Conservation (phyloP, 208 protist genomes). For the Trypanosomatidae sp. region DNA sequence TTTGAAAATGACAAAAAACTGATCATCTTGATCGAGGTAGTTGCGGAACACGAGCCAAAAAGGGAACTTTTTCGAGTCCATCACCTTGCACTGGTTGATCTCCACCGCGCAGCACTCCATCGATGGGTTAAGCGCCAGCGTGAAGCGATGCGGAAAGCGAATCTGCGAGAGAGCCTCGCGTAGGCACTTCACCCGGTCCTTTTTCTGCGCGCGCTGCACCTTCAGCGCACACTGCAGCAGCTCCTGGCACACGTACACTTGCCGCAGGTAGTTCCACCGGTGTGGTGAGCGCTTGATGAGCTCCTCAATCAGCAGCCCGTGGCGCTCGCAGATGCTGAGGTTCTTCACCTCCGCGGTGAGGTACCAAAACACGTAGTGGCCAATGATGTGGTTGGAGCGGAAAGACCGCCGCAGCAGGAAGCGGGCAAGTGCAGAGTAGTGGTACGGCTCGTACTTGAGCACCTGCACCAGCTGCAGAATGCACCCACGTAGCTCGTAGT, state of each 20-base stretch:
- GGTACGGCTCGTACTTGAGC: constrained; percentile 87
- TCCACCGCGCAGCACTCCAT: constrained; percentile 79
- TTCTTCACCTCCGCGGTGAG: constrained; percentile 87
- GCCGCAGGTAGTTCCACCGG: constrained; percentile 46
- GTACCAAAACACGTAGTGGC: constrained; percentile 88
- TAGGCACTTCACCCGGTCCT: constrained; percentile 49
- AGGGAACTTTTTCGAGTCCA: constrained; percentile 93
- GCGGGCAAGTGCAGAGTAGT: constrained; percentile 65
- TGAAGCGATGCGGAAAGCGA: constrained; percentile 60
- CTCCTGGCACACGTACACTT: constrained; percentile 62
- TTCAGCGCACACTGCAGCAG: constrained; percentile 61
- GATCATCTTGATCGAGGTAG: constrained; percentile 54
- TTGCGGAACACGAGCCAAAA: constrained; percentile 94
- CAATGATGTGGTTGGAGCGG: constrained; percentile 70
- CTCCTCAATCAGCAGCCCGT: constrained; percentile 85
- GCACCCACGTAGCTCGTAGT: constrained; percentile 72
- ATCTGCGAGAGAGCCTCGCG: constrained; percentile 47
- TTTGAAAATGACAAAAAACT: constrained; percentile 88
- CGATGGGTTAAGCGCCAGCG: constrained; percentile 60
- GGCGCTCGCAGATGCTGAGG: constrained; percentile 62
- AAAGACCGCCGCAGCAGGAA: constrained; percentile 79
- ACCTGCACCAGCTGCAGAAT: constrained; percentile 89
- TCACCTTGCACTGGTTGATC: constrained; percentile 91
- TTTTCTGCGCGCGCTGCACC: constrained; percentile 49
- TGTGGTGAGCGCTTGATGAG: constrained; percentile 64